phyloP scores from a whole-genome alignment of 768 basidiomycete genomes.

The Podaxis pistillaris region DNA sequence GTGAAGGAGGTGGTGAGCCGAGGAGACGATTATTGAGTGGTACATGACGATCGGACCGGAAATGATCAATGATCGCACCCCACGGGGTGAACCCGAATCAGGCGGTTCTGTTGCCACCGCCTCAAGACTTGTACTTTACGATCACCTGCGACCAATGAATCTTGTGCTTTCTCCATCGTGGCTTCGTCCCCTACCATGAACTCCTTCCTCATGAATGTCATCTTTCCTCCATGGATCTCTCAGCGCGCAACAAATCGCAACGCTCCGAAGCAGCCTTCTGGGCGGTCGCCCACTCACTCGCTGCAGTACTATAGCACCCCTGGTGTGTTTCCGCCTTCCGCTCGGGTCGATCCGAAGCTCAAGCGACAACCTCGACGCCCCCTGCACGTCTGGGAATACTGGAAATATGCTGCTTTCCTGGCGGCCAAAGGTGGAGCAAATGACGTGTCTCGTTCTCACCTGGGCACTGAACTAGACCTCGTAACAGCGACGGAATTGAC shows the following conservation, averaged over 20 bases:
- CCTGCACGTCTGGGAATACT: slow-evolving; percentile 65
- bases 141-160: slow-evolving; percentile 9
- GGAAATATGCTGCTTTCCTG: slow-evolving; percentile 68
- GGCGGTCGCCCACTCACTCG: slow-evolving; percentile 28
- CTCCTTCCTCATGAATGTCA: slow-evolving; percentile 14
- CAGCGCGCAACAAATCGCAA: slow-evolving; percentile 11
- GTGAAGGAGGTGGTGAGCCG: slow-evolving; percentile 83
- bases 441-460: not conserved
- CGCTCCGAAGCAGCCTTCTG: slow-evolving; percentile 22
- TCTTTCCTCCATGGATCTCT: slow-evolving; percentile 15
- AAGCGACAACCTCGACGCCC: slow-evolving; percentile 55
- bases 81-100: slow-evolving; percentile 12
- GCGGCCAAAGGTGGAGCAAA: slow-evolving; percentile 57
- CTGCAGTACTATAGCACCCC: slow-evolving; percentile 63
- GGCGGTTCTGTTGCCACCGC: not conserved
- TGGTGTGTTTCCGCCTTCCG: slow-evolving; percentile 69
- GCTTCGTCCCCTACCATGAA: slow-evolving; percentile 10
- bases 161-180: slow-evolving; percentile 10
- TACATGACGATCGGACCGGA: slow-evolving; percentile 19
- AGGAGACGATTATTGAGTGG: slow-evolving; percentile 72
- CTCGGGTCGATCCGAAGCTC: slow-evolving; percentile 69
- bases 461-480: slow-evolving; percentile 1
- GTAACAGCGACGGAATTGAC: slow-evolving; percentile 45
- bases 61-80: slow-evolving; percentile 2
- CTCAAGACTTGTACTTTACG: slow-evolving; percentile 7